Evolutionary conservation across 2,329 filamentous ascomycete genomes (phyloP).

Genomic region (Meredithiella fracta): DNA sequence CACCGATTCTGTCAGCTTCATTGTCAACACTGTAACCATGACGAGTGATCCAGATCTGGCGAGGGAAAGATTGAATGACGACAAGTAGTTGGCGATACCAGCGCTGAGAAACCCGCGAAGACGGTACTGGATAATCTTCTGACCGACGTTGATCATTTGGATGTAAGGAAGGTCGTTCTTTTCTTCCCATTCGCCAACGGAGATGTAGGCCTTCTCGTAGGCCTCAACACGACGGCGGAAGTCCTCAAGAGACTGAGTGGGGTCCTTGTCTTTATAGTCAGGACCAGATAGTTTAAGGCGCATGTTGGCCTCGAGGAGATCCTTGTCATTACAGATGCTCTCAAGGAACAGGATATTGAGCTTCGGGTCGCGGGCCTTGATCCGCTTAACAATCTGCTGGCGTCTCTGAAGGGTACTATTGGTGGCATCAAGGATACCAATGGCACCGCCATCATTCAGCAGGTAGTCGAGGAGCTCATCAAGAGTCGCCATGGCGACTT

Average conservation of each 20-base stretch:
- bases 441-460: constrained; percentile 62
- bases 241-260: constrained; percentile 64
- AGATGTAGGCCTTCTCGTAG: constrained; percentile 87
- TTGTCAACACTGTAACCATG: constrained; percentile 90
- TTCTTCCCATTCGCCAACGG: constrained; percentile 82
- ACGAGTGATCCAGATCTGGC: constrained; percentile 95
- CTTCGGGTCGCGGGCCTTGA: constrained; percentile 67
- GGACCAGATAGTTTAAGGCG: constrained; percentile 88
- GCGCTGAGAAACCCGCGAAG: constrained; percentile 83
- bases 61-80: constrained; percentile 93
- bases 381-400: constrained; percentile 66
- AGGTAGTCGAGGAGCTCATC: constrained; percentile 89
- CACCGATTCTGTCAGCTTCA: constrained; percentile 71
- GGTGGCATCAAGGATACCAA: constrained; percentile 91
- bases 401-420: constrained; percentile 86
- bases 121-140: constrained; percentile 82
- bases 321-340: constrained; percentile 74
- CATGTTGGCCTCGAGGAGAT: constrained; percentile 88
- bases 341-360: constrained; percentile 91
- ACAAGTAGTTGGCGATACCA: constrained; percentile 83
- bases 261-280: constrained; percentile 91
- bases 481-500: constrained; percentile 79
- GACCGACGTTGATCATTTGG: constrained; percentile 92
- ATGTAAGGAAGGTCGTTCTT: constrained; percentile 84
- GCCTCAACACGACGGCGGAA: constrained; percentile 86